Conservation (phyloP, 1,139 yeast genomes). For the Yamadazyma conglobata region DNA sequence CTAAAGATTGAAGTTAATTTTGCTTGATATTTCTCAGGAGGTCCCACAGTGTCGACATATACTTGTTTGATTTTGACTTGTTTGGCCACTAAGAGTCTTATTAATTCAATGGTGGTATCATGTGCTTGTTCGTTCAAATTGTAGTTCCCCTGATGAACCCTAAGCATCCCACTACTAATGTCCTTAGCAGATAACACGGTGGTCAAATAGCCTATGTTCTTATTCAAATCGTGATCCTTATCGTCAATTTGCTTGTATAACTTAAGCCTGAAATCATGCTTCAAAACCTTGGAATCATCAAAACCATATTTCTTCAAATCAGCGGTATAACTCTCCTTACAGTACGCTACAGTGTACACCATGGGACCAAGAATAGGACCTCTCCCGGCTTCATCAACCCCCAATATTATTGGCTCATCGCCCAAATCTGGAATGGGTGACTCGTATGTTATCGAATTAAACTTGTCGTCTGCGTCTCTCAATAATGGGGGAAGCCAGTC, state of each 20-base stretch:
- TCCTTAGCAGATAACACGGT: slow-evolving; percentile 83
- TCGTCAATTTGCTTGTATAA: slow-evolving; percentile 60
- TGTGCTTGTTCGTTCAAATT: slow-evolving; percentile 96
- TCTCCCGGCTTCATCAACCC: slow-evolving; percentile 97
- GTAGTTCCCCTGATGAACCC: slow-evolving; percentile 53
- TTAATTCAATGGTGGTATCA: slow-evolving; percentile 81
- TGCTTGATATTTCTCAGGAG: slow-evolving; percentile 78
- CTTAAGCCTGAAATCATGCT: slow-evolving; percentile 63
- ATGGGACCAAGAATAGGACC: slow-evolving; percentile 97
- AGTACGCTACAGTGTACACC: slow-evolving; percentile 91
- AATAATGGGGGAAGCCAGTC: slow-evolving; percentile 36
- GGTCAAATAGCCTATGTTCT: slow-evolving; percentile 83
- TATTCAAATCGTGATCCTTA: slow-evolving; percentile 39
- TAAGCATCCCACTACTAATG: slow-evolving; percentile 84
- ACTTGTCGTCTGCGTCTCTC: slow-evolving; percentile 20
- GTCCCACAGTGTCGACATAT: slow-evolving; percentile 95
- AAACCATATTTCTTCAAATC: slow-evolving; percentile 65
- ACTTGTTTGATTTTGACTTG: slow-evolving; percentile 68
- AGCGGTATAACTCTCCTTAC: slow-evolving; percentile 52
- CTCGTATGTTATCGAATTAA: slow-evolving; percentile 34
- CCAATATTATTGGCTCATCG: slow-evolving; percentile 49
- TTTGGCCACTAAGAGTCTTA: slow-evolving; percentile 52
- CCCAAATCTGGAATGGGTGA: slow-evolving; percentile 26
- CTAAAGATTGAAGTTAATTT: slow-evolving; percentile 74
- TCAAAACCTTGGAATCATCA: slow-evolving; percentile 88